Conservation (phyloP, 2,329 filamentous ascomycete species). For the Epichloe sylvatica region DNA sequence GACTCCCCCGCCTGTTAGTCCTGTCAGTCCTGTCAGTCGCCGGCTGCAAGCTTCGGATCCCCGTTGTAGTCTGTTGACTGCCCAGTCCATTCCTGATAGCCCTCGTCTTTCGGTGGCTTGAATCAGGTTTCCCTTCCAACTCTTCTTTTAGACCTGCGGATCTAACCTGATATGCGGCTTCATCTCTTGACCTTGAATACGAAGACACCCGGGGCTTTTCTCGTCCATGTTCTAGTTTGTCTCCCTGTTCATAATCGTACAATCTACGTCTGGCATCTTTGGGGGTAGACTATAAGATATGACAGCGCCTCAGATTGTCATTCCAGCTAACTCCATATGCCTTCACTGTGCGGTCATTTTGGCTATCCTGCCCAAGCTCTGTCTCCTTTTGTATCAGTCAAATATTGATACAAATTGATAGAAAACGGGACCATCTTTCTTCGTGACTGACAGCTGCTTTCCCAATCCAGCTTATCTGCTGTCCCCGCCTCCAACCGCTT, state of each 20-base stretch:
- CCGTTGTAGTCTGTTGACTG: background rate
- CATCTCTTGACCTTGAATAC: background rate
- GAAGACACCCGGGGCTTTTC: background rate
- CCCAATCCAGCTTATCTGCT: background rate
- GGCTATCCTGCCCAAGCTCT: background rate
- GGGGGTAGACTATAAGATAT: background rate
- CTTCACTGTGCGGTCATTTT: background rate
- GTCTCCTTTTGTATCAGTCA: background rate
- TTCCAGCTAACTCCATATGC: background rate
- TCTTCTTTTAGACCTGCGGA: background rate
- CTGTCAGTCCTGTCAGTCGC: background rate
- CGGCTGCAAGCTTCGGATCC: background rate
- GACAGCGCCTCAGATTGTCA: background rate
- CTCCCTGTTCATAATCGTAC: background rate
- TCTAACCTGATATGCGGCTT: background rate
- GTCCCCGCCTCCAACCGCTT: constrained; percentile 1
- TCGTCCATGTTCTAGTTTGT: background rate
- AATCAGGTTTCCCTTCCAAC: background rate
- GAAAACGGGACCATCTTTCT: background rate
- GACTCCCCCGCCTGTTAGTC: constrained; percentile 3
- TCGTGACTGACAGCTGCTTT: background rate
- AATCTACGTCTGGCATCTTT: background rate
- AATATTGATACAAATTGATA: background rate
- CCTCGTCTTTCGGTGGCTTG: background rate
- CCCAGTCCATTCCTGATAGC: background rate